Conservation (phyloP, 2,329 filamentous ascomycete species). For the Albophoma yamanashiensis region DNA sequence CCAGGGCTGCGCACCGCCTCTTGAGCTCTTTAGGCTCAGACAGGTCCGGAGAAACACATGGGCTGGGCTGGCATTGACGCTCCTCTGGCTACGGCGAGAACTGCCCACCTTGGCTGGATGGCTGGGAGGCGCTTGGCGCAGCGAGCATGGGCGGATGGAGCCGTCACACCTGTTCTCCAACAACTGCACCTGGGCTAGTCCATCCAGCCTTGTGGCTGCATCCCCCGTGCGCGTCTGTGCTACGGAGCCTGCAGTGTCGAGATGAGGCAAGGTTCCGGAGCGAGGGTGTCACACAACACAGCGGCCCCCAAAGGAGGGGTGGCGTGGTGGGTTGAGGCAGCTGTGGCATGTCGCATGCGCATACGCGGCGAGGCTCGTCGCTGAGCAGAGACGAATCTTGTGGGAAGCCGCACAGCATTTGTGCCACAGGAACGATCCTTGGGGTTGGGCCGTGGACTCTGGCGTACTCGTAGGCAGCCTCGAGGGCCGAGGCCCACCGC, state of each 20-base stretch:
- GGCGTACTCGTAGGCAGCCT: background rate
- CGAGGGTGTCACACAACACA: slow-evolving; percentile 3
- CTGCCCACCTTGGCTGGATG: background rate
- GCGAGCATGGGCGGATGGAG: background rate
- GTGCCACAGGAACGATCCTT: slow-evolving; percentile 9
- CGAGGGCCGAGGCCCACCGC: background rate
- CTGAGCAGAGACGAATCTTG: slow-evolving; percentile 13
- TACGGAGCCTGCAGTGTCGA: slow-evolving; percentile 1
- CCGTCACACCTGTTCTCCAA: background rate
- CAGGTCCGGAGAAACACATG: background rate
- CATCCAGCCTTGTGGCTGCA: background rate
- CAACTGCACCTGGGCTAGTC: background rate
- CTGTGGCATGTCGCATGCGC: slow-evolving; percentile 2
- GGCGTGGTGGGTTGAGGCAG: slow-evolving; percentile 1
- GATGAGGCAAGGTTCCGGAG: slow-evolving; percentile 8
- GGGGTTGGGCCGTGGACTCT: background rate
- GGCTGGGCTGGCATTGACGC: background rate
- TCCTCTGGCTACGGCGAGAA: background rate
- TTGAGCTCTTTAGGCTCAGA: background rate
- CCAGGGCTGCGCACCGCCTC: background rate
- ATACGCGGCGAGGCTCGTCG: slow-evolving; percentile 3
- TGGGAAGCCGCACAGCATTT: slow-evolving; percentile 12
- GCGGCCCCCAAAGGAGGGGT: slow-evolving; percentile 1
- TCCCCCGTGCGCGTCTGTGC: background rate
- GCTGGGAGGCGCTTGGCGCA: background rate